A percentile compares a stretch with the other conserved stretches of the same genome.
Evolutionary conservation across 2,329 filamentous ascomycete species (phyloP).

Genomic region (Diaporthe sp.): DNA sequence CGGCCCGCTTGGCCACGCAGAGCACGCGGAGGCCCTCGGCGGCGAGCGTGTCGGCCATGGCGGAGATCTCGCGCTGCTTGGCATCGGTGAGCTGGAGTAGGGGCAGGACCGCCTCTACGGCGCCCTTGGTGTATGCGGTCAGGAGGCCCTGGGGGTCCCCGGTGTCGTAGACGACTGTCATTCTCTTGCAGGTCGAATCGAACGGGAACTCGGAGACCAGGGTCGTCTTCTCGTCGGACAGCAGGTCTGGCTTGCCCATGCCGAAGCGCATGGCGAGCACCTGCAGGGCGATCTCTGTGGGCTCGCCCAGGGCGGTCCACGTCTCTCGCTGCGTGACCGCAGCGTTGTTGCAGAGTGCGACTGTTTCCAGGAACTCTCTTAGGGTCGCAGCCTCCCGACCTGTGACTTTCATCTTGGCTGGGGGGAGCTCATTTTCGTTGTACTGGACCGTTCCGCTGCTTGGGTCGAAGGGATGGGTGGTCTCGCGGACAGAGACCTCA

Average conservation of each 20-base stretch:
- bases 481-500: slow-evolving; percentile 65
- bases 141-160: slow-evolving; percentile 51
- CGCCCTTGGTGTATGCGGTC: slow-evolving; percentile 70
- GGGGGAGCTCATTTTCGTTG: slow-evolving; percentile 52
- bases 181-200: slow-evolving; percentile 80
- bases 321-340: slow-evolving; percentile 60
- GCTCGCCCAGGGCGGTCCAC: slow-evolving; percentile 75
- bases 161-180: slow-evolving; percentile 76
- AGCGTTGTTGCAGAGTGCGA: slow-evolving; percentile 74
- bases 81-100: slow-evolving; percentile 63
- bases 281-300: slow-evolving; percentile 81
- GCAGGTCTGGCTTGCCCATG: slow-evolving; percentile 59
- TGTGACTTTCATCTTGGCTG: slow-evolving; percentile 34
- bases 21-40: slow-evolving; percentile 77
- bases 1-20: slow-evolving; percentile 67
- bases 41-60: slow-evolving; percentile 69
- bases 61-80: slow-evolving; percentile 60
- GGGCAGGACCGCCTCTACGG: slow-evolving; percentile 69
- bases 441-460: slow-evolving; percentile 66
- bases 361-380: slow-evolving; percentile 64
- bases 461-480: slow-evolving; percentile 73
- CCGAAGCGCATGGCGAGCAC: slow-evolving; percentile 80
- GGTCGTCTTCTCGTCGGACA: slow-evolving; percentile 55
- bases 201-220: slow-evolving; percentile 78
- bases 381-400: slow-evolving; percentile 50